Evolutionary conservation across 2,329 filamentous ascomycete species (phyloP).

Genomic region (Oidium heveae): DNA sequence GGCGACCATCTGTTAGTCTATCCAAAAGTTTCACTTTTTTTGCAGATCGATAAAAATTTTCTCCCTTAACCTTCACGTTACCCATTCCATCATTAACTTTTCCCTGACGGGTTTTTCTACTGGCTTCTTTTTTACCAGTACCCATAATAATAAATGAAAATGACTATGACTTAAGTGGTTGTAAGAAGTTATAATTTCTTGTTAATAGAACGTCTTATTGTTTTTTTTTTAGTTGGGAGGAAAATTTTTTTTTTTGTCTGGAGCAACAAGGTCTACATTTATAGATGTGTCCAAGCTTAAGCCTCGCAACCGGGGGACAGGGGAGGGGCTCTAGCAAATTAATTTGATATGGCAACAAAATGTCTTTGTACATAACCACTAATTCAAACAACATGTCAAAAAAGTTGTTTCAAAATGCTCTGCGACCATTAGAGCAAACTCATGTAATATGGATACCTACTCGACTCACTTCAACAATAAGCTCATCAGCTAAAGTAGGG

Average conservation of each 20-base stretch:
- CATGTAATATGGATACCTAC: background rate
- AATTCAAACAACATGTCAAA: background rate
- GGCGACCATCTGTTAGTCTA: constrained; percentile 71
- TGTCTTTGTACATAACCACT: too few relatives aligned
- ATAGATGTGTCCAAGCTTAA: too few relatives aligned
- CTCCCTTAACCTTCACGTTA: constrained; percentile 83
- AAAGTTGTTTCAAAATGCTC: background rate
- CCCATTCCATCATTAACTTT: constrained; percentile 66
- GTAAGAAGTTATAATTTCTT: too few relatives aligned
- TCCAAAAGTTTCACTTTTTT: constrained; percentile 79
- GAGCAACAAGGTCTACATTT: too few relatives aligned
- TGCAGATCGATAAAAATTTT: constrained; percentile 87
- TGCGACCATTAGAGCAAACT: background rate
- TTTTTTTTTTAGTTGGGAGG: too few relatives aligned
- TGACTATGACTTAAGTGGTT: too few relatives aligned
- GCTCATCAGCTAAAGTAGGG: background rate
- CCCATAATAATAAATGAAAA: constrained; percentile 33
- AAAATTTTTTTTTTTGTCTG: too few relatives aligned
- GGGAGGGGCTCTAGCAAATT: too few relatives aligned
- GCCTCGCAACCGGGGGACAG: too few relatives aligned
- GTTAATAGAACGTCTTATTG: too few relatives aligned
- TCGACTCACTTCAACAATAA: background rate
- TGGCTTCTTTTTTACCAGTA: constrained; percentile 74
- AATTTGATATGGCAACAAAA: background rate
- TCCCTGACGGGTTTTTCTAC: constrained; percentile 60